A percentile compares a stretch with the other conserved stretches of the same genome.
Evolutionary conservation across 192 early-diverging fungal genomes (phyloP).

Genomic region (Dispira simplex): DNA sequence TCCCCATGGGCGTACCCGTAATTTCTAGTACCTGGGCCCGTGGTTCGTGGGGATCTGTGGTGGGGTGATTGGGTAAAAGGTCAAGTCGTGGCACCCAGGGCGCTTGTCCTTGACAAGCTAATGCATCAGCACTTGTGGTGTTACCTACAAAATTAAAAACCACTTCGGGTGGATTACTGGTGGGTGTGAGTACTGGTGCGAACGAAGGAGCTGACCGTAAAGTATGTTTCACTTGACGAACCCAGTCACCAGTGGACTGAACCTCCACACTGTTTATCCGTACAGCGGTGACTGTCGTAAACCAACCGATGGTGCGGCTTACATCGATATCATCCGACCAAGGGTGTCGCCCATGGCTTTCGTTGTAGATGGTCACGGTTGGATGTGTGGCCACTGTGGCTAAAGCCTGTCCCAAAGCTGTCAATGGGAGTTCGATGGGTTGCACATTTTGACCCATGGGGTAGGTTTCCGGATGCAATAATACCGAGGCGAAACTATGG

Average conservation of each 20-base stretch:
- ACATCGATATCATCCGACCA: constrained; percentile 6
- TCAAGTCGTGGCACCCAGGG: not conserved
- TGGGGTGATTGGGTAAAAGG: not conserved
- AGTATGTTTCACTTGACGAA: not conserved
- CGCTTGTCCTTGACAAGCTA: not conserved
- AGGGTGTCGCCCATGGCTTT: constrained; percentile 12
- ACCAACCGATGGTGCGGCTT: constrained; percentile 2
- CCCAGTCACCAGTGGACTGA: not conserved
- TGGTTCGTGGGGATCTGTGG: not conserved
- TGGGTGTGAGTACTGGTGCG: not conserved
- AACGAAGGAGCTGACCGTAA: not conserved
- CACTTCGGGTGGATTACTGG: not conserved
- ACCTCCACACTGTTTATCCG: not conserved
- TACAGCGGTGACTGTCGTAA: not conserved
- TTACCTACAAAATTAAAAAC: not conserved
- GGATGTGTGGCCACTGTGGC: not conserved
- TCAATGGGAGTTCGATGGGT: not conserved
- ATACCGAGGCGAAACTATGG: not conserved
- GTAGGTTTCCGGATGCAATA: not conserved
- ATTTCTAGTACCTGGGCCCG: not conserved
- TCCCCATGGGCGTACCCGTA: not conserved
- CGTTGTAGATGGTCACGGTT: not conserved
- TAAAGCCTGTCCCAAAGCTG: not conserved
- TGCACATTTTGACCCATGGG: not conserved
- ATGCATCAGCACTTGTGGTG: not conserved